Evolutionary conservation across 2,329 filamentous ascomycete genomes (phyloP), one percentile per base, ranked within the genome.

Genomic region (Fusarium bactridioides): DNA sequence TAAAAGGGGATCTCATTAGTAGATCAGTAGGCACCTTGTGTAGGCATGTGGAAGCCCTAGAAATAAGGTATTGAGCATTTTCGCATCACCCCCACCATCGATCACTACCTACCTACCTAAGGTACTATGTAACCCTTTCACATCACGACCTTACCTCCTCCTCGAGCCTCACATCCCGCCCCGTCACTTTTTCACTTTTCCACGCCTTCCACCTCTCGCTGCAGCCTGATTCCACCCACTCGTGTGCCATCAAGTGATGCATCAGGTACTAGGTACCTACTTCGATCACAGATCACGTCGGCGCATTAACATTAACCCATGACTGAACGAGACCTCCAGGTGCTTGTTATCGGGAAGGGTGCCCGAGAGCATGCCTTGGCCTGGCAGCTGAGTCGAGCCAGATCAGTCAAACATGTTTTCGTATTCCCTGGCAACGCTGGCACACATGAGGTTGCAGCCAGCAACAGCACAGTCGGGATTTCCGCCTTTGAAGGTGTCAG

Each of bases 361-460:
- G 92, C 91, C 59, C 88, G 93, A 70, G 93, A 94, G 81, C 92
- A 94, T 83, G 91, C 91, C 31, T 84, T 94, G 58, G 91, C 92
- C 38, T 94, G 92, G 92, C 94, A 92, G 81, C 82, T 94, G 67
- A 84, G 87, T 64, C 87, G 92, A 79, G 92, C 90, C 5, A 83
- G 87, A 12, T 84, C 83, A 11, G 90, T 94, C 55, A 86, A 90
- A 62, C 85, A 87, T 70, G 91, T 94, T 69, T 80, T 81, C 53
- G 83, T 81, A 21, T 80, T 81, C 25, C 84, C 84, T 18, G 92
- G 92, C 55, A 94, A 94, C 80, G 92, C 91, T 57, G 92, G 92
- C 35, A 93, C 91, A 37, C 10, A 62, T 1, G 84, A 18, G 11
- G 35, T 59, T 40, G 27, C 44, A 21, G 33, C 44, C 10, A 40